Evolutionary conservation across 768 basidiomycete species (phyloP), one percentile per base, ranked within the genome.

Genomic region (Lentinula guzmanii): DNA sequence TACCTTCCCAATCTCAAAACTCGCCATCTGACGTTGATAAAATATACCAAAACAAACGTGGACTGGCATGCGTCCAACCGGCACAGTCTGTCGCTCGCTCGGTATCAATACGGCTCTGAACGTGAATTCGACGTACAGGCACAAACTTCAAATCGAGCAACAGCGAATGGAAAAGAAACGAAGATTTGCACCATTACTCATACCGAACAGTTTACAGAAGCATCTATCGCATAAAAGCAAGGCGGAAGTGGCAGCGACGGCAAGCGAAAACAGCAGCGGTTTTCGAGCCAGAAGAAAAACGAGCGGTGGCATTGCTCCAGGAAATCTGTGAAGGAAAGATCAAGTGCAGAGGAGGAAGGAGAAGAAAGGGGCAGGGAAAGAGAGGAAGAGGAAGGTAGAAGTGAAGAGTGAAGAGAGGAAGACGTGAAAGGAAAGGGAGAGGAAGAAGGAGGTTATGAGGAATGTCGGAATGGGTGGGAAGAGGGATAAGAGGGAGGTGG

Each of bases 11-110:
- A 15, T 3, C 52, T 2, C n/a, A 18, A 6, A 46, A 16, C 31
- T 21, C 37, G 2, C 5, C 34, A 11, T 10, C 24, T 0, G 6
- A 37, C 39, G 41, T 10, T 5, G 13, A 13, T 9, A 97, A 97
- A 31, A 33, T 2, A 10, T 7, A 41, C 45, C 55, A 13, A 95
- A 96, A 72, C 74, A 76, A n/a, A 72, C 71, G 21, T 99, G 97
- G 97, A 75, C 80, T 16, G 96, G 95, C 1, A 99, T 98, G 97
- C 89, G 97, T 35, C 80, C 98, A 37, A 98, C 95, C 1, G 95
- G 97, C 50, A 87, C 94, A 73, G 86, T 99, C 35, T 84, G 97
- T 16, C 82, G 86, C n/a, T 93, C 92, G 33, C 83, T 94, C 67
- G 89, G 86, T 0, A 65, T 95, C 50, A 89, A 91, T 68, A 92